Evolutionary conservation across 2,329 filamentous ascomycete species (phyloP).

Genomic region (Rutstroemia sydowiana): DNA sequence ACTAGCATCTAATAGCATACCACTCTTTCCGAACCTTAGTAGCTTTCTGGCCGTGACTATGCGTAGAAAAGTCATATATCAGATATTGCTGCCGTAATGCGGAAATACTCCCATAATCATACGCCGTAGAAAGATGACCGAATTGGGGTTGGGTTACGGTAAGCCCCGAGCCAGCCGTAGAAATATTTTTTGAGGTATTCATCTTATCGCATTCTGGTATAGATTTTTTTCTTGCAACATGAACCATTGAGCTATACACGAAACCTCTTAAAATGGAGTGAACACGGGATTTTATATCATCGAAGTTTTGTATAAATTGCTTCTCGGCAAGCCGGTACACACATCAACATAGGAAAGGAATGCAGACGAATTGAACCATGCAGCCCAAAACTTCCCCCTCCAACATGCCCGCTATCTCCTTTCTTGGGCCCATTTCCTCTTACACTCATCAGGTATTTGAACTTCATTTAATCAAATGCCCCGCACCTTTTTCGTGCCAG

Average conservation of each 20-base stretch:
- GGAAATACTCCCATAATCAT: not conserved
- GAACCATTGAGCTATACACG: slow-evolving; percentile 7
- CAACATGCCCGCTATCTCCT: slow-evolving; percentile 39
- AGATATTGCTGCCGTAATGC: not conserved
- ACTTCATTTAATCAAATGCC: slow-evolving; percentile 15
- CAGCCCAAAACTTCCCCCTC: slow-evolving; percentile 4
- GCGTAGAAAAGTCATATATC: not conserved
- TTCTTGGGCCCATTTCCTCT: slow-evolving; percentile 56
- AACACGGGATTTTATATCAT: not conserved
- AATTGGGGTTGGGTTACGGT: not conserved
- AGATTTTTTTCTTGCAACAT: not conserved
- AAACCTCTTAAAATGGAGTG: slow-evolving; percentile 8
- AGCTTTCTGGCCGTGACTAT: not conserved
- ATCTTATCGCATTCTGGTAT: not conserved
- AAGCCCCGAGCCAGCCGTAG: not conserved
- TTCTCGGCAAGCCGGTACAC: not conserved
- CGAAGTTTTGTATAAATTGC: not conserved
- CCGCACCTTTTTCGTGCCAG: slow-evolving; percentile 8
- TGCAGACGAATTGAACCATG: slow-evolving; percentile 4
- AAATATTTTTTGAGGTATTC: slow-evolving; percentile 6
- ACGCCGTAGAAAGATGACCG: not conserved
- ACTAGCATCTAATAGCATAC: not conserved
- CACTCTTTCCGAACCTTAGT: not conserved
- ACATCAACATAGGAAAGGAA: slow-evolving; percentile 1
- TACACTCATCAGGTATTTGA: slow-evolving; percentile 60